Evolutionary conservation across 78 protist species (phyloP).

Genomic region (Cavenderia fasciculata): DNA sequence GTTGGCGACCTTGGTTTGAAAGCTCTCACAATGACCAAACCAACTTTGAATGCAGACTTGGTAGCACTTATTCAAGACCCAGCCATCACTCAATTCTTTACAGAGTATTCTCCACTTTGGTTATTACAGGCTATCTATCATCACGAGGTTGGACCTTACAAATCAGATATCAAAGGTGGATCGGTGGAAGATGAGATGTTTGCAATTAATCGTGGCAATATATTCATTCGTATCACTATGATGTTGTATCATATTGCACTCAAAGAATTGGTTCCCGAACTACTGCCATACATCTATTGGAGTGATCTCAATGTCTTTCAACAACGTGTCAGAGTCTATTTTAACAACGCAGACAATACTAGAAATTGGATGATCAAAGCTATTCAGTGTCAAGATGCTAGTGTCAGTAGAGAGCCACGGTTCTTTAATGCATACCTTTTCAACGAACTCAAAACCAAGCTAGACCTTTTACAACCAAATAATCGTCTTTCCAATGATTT

Average conservation of each 20-base stretch:
- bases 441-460: constrained; percentile 14
- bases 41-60: not conserved
- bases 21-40: not conserved
- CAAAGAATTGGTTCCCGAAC: constrained; percentile 4
- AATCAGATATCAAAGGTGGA: not conserved
- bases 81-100: not conserved
- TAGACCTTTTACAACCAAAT: constrained; percentile 14
- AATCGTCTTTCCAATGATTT: constrained; percentile 4
- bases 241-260: constrained; percentile 20
- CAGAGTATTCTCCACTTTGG: not conserved
- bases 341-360: not conserved
- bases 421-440: not conserved
- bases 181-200: not conserved
- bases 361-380: not conserved
- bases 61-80: not conserved
- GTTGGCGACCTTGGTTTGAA: not conserved
- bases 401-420: not conserved
- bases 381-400: not conserved
- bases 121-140: constrained; percentile 8
- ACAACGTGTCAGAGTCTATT: not conserved
- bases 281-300: constrained; percentile 8
- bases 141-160: not conserved
- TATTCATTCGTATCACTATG: not conserved
- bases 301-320: not conserved
- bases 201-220: not conserved